These are phyloP conservation scores for Camellia japonica DNA, from an alignment of 148 eudicot species.

Conservation along the genomic window DNA sequence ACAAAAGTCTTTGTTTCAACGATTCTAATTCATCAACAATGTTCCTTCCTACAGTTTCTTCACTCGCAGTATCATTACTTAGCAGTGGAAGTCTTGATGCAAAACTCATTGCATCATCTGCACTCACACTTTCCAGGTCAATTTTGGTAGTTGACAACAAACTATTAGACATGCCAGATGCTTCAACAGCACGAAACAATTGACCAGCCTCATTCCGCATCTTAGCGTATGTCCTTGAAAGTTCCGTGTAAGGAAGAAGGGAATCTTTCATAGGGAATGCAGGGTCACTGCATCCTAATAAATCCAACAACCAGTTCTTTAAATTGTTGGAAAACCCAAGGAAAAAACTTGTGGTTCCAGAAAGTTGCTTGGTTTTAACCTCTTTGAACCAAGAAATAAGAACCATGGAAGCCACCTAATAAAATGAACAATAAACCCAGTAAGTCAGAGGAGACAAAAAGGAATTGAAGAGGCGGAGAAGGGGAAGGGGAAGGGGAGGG, in stretches of 20 bases:
- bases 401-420: constrained; percentile 79
- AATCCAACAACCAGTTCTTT: constrained; percentile 72
- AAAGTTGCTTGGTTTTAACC: constrained; percentile 35
- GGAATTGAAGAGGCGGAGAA: not conserved
- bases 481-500: not conserved
- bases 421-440: constrained; percentile 13
- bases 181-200: constrained; percentile 50
- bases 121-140: constrained; percentile 57
- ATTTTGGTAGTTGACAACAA: constrained; percentile 35
- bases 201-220: constrained; percentile 92
- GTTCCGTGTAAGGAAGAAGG: constrained; percentile 77
- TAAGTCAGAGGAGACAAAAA: not conserved
- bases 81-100: constrained; percentile 57
- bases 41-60: constrained; percentile 36
- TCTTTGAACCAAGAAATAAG: constrained; percentile 95
- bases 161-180: constrained; percentile 54
- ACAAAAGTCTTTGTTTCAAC: constrained; percentile 68
- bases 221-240: constrained; percentile 87
- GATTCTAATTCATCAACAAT: constrained; percentile 69
- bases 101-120: constrained; percentile 81
- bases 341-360: constrained; percentile 31
- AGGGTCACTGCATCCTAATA: constrained; percentile 83
- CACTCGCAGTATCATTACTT: constrained; percentile 42
- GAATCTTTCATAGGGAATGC: constrained; percentile 89
- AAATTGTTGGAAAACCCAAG: constrained; percentile 51